Evolutionary conservation across 352 stramenopile genomes (phyloP), one percentile per base, ranked within the genome.

Genomic region (Globisporangium radiosum): DNA sequence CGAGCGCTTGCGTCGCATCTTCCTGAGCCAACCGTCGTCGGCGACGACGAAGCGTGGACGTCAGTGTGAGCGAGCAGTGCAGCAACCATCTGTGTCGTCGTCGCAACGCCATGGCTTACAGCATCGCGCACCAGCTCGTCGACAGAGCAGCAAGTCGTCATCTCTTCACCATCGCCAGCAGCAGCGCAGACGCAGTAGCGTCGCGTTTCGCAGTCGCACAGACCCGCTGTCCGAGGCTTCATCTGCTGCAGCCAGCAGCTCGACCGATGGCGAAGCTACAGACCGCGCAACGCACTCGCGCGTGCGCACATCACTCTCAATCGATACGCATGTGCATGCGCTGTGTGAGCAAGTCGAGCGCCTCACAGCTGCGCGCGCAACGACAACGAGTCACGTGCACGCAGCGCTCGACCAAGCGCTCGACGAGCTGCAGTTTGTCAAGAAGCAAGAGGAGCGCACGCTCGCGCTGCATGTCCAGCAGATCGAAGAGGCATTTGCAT

Each of bases 1-100:
- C 47, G 63, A 74, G 39, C 71, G 79, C 6, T 63, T 90, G 44
- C 72, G 79, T 10, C 79, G 79, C 52, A 90, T 90, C 56, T 90
- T 88, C 59, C 65, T 90, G 38, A 90, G 74, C 48, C 72, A 71
- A n/a, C 76, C 75, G 48, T 66, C 42, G 15, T 11, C 0, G 5
- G 45, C 25, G 25, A 25, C 25, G 25, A 25, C 45, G 5, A 49
- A 49, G n/a, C 45, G 45, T 14, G 45, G 7, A 2, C 47, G 17
- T 17, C 9, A n/a, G 2, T 39, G 36, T 17, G 15, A 33, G 6
- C 7, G 11, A 33, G 25, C 5, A 58, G 11, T 5, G n/a, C 15
- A 33, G 4, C 52, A 11, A 44, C 1, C 15, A 33, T 33, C 36
- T 7, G 13, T 14, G 9, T 38, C 8, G 42, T 51, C 56, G 25